Percentiles rank a stretch among this genome's conserved stretches.
These are phyloP conservation scores for Fraxinus baroniana DNA, from an alignment of 305 asterid genomes.

Conservation along the genomic window DNA sequence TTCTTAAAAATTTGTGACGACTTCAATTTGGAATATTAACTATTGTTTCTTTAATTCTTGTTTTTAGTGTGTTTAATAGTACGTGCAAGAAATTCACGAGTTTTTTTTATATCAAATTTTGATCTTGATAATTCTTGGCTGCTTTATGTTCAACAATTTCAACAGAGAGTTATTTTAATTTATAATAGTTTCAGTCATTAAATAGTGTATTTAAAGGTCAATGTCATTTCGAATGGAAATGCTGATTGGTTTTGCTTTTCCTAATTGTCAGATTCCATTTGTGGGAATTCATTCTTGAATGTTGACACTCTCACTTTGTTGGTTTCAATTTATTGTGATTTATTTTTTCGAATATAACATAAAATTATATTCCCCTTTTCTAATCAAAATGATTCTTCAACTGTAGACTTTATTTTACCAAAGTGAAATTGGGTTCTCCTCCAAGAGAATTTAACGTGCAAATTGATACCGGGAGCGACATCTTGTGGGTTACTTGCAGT, in stretches of 20 bases:
- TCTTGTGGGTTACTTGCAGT: conserved; percentile 90
- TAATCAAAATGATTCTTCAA: conserved; percentile 13
- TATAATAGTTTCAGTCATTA: background rate
- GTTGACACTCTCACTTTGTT: conserved; percentile 11
- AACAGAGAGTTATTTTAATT: background rate
- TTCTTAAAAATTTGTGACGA: background rate
- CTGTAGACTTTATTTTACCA: conserved; percentile 79
- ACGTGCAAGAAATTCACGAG: background rate
- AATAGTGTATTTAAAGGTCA: background rate
- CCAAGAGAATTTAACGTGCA: conserved; percentile 91
- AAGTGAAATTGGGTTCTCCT: conserved; percentile 89
- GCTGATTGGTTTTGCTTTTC: conserved; percentile 18
- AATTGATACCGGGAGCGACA: conserved; percentile 93
- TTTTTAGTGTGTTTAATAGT: background rate
- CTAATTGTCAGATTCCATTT: background rate
- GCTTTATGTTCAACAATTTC: background rate
- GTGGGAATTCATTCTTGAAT: conserved; percentile 8
- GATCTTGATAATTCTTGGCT: background rate
- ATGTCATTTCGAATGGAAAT: conserved; percentile 8
- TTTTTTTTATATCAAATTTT: background rate
- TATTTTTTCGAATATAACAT: background rate
- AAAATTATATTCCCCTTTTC: background rate
- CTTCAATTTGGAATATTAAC: background rate
- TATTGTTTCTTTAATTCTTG: background rate
- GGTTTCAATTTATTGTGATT: background rate